Base-by-base conservation (phyloP, 108 stramenopile species). In the Mediolabrus comicus region DNA sequence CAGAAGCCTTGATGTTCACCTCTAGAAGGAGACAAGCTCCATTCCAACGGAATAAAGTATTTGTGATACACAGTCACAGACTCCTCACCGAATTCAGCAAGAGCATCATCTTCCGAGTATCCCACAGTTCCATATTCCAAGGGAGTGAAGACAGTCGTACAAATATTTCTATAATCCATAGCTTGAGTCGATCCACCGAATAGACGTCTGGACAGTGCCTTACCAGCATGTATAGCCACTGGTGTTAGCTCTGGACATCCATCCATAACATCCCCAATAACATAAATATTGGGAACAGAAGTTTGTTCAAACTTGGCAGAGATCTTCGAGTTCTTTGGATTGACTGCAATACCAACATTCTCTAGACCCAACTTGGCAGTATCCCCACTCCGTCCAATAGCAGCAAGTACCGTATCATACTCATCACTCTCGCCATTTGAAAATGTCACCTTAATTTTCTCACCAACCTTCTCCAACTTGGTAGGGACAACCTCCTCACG, bases 121-220 rank as follows among this genome's bases (percentile, higher is more conserved):
- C 99, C 99, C 29, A 97, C 92, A 53, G 89, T 86, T 22, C 96
- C 90, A 70, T 98, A 98, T 72, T 98, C 99, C 51, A 98, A 65
- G 5, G 97, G 97, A 30, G 99, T 98, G 72, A 99, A 98, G 22
- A 99, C 97, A 1, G 97, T 96, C 19, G 98, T 98, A 55, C 96
- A 94, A 25, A 99, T 72, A 68, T 87, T 92, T 30, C 83, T 63
- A 63, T 98, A 98, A 75, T 98, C 92, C 95, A 98, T 96, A 54
- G 89, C 66, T 65, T 83, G 82, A 8, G 77, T 90, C 19, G 87
- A 82, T 22, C 87, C 92, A 34, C 89, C 96, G 76, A 97, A 99
- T 9, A 99, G 81, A 28, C 98, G 92, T 33, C 94, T 88, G 17
- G 97, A 86, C 26, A 99, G 87, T 19, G 69, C 27, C 31, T 75